Conservation (phyloP, 257 asterid genomes). For the Misopates orontium region DNA sequence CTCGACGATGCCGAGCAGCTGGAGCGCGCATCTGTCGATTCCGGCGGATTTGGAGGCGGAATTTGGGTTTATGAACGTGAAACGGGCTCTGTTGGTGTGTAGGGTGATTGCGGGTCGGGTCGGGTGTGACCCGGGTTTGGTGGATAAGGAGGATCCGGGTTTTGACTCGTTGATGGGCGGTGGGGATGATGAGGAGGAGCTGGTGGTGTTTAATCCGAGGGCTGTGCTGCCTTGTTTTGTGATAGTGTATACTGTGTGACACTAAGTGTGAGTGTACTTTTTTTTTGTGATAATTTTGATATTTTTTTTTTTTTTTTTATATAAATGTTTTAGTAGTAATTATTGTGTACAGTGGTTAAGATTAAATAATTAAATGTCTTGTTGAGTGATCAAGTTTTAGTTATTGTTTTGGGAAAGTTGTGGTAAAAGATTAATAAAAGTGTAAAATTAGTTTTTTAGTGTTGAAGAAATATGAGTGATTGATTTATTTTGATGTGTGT, state of each 20-base stretch:
- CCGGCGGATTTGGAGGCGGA: conserved; percentile 84
- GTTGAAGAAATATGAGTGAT: no score
- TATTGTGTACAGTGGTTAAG: no score
- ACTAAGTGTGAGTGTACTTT: not conserved
- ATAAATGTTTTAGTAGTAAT: no score
- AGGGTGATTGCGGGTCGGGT: conserved; percentile 90
- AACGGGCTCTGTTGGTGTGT: conserved; percentile 71
- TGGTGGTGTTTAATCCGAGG: conserved; percentile 72
- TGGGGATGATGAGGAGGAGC: conserved; percentile 62
- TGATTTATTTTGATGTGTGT: no score
- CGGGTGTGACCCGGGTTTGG: conserved; percentile 46
- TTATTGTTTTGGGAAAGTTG: no score
- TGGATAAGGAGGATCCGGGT: conserved; percentile 50
- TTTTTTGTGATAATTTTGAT: not conserved
- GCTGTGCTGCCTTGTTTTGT: conserved; percentile 96
- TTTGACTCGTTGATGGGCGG: conserved; percentile 74
- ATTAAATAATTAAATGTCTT: no score
- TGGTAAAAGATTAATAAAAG: no score
- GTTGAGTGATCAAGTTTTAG: no score
- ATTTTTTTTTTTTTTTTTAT: no score
- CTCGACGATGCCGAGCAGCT: conserved; percentile 62
- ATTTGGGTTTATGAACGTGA: conserved; percentile 77
- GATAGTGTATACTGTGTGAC: conserved; percentile 63
- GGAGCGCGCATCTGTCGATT: conserved; percentile 74
- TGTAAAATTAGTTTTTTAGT: no score